Percentiles rank a stretch among this genome's conserved stretches.
Conservation (phyloP, 805 yeast species). For the Hanseniaspora guilliermondii region DNA sequence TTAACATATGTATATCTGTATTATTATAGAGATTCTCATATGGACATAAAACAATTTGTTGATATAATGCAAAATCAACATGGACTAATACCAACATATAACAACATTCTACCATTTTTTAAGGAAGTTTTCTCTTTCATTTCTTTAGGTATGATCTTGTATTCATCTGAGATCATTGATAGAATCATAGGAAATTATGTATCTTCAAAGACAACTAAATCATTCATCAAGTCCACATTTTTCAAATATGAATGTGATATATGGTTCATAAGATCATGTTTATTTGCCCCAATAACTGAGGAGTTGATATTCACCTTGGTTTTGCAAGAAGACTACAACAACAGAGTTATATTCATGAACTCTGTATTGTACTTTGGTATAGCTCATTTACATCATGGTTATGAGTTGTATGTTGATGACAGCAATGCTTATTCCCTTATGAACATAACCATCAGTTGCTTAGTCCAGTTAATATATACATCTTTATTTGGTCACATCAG, state of each 20-base stretch:
- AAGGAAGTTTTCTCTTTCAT: background rate
- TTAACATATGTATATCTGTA: background rate
- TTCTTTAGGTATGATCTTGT: constrained; percentile 1
- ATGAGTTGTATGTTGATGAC: constrained; percentile 20
- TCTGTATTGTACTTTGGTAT: constrained; percentile 26
- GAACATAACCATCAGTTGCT: constrained; percentile 18
- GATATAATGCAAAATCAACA: background rate
- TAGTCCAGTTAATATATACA: constrained; percentile 24
- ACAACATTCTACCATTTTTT: background rate
- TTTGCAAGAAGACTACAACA: constrained; percentile 16
- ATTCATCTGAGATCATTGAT: constrained; percentile 9
- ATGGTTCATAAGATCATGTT: constrained; percentile 26
- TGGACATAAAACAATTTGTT: background rate
- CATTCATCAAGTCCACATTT: background rate
- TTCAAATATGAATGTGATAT: constrained; percentile 14
- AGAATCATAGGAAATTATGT: background rate
- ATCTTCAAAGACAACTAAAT: background rate
- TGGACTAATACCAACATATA: background rate
- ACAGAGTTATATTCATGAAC: constrained; percentile 16
- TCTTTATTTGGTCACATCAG: constrained; percentile 26
- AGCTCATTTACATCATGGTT: constrained; percentile 28
- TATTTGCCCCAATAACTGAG: constrained; percentile 28
- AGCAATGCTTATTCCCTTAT: constrained; percentile 12
- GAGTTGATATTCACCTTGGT: constrained; percentile 27
- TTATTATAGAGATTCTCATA: background rate